Evolutionary conservation across 2,329 filamentous ascomycete species (phyloP).

Genomic region (Cordyceps pruinosa): DNA sequence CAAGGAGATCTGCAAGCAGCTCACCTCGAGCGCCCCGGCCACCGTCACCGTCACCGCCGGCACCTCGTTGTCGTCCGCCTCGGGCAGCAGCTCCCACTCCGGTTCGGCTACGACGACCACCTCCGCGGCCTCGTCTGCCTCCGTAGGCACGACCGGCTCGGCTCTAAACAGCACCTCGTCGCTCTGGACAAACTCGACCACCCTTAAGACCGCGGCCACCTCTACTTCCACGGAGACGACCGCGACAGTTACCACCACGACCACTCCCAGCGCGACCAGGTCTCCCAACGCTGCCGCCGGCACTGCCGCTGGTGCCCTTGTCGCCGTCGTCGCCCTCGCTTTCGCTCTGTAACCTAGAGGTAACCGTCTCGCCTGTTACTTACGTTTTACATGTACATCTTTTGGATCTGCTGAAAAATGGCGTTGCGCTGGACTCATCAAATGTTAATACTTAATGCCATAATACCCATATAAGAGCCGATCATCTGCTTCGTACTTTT

Average conservation of each 20-base stretch:
- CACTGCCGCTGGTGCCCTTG: constrained; percentile 1
- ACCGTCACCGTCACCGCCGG: not conserved
- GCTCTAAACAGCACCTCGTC: not conserved
- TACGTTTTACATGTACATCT: not conserved
- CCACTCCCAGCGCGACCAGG: not conserved
- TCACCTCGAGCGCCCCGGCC: not conserved
- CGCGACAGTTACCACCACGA: not conserved
- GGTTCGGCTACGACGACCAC: not conserved
- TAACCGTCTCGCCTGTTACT: not conserved
- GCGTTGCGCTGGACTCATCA: not conserved
- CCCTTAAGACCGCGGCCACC: not conserved
- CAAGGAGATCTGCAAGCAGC: not conserved
- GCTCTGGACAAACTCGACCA: not conserved
- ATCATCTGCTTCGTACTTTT: no score
- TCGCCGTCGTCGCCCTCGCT: not conserved
- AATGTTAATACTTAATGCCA: not conserved
- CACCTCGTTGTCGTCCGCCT: not conserved
- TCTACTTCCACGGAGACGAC: not conserved
- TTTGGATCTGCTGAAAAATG: not conserved
- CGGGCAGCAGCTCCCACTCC: not conserved
- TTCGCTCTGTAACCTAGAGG: constrained; percentile 1
- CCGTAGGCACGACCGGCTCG: not conserved
- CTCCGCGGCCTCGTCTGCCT: not conserved
- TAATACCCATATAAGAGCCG: not conserved
- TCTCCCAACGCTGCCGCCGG: constrained; percentile 5